Evolutionary conservation across 1,139 yeast species (phyloP).

Genomic region (Diutina mesorugosa): DNA sequence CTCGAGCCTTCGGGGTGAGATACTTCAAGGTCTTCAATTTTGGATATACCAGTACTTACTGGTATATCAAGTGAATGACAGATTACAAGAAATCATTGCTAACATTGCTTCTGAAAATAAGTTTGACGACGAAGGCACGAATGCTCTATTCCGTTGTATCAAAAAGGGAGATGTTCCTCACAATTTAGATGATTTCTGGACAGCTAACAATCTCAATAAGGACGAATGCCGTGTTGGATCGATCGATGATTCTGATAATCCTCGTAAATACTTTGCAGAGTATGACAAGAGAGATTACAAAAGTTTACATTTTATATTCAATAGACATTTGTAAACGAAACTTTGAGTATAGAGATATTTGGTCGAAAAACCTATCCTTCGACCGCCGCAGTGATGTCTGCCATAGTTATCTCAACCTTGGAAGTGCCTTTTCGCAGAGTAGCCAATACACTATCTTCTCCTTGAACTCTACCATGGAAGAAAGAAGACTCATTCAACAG

Average conservation of each 20-base stretch:
- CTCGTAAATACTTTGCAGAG: neutral
- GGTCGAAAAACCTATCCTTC: neutral
- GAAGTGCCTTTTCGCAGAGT: neutral
- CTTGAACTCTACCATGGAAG: neutral
- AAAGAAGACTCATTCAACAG: neutral
- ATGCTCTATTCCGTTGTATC: constrained; percentile 1
- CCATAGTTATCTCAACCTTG: neutral
- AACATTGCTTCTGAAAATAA: constrained; percentile 8
- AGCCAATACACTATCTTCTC: neutral
- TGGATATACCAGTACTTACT: constrained; percentile 14
- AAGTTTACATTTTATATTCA: constrained; percentile 7
- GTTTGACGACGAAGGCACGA: constrained; percentile 5
- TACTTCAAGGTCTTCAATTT: constrained; percentile 13
- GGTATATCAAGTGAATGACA: constrained; percentile 3
- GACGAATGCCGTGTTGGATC: neutral
- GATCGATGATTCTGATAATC: neutral
- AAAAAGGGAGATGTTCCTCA: constrained; percentile 3
- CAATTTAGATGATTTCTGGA: constrained; percentile 8
- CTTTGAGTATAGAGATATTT: neutral
- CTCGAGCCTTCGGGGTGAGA: constrained; percentile 14
- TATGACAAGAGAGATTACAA: constrained; percentile 16
- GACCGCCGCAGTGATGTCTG: neutral
- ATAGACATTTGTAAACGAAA: constrained; percentile 4
- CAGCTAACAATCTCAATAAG: neutral
- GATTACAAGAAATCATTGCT: constrained; percentile 7